A percentile compares a stretch with the other conserved stretches of the same genome.
phyloP scores from a whole-genome alignment of 805 yeast genomes.

The Zygotorulaspora florentina region DNA sequence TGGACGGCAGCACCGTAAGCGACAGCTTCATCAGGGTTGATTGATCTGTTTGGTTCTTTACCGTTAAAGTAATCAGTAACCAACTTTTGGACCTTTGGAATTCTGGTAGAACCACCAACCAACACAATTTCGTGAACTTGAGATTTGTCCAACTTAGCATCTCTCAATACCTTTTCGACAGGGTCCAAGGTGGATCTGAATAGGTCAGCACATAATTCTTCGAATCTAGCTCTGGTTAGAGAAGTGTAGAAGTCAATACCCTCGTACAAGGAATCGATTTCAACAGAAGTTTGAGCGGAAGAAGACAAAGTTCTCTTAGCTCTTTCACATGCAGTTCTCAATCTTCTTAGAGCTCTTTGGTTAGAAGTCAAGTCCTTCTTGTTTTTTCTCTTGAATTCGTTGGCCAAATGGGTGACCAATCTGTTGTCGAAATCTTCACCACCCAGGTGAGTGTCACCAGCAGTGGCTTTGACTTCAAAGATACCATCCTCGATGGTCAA shows the following conservation, averaged over 20 bases:
- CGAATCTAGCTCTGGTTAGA: constrained; percentile 97
- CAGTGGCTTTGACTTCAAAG: constrained; percentile 94
- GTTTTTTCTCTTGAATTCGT: constrained; percentile 97
- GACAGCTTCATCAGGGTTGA: constrained; percentile 99
- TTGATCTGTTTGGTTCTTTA: constrained; percentile 96
- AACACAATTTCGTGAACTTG: constrained; percentile 90
- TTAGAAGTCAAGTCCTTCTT: constrained; percentile 88
- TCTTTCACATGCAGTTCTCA: constrained; percentile 98
- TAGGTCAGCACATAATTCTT: constrained; percentile 93
- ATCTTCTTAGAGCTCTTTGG: constrained; percentile 97
- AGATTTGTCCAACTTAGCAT: constrained; percentile 89
- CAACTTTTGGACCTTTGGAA: constrained; percentile 96
- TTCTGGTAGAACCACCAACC: constrained; percentile 99
- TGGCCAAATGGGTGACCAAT: constrained; percentile 87
- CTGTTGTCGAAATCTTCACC: constrained; percentile 99
- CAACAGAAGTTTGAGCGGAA: constrained; percentile 93
- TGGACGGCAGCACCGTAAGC: constrained; percentile 99
- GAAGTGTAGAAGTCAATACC: constrained; percentile 98
- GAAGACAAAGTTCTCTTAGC: constrained; percentile 98
- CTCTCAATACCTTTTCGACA: constrained; percentile 93
- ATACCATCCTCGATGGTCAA: constrained; percentile 93
- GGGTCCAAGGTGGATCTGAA: constrained; percentile 95
- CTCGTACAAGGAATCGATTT: constrained; percentile 93
- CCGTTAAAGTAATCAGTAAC: constrained; percentile 98
- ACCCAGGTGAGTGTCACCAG: constrained; percentile 83